Conservation (phyloP, 495 filamentous ascomycete species). For the Xylona heveae region DNA sequence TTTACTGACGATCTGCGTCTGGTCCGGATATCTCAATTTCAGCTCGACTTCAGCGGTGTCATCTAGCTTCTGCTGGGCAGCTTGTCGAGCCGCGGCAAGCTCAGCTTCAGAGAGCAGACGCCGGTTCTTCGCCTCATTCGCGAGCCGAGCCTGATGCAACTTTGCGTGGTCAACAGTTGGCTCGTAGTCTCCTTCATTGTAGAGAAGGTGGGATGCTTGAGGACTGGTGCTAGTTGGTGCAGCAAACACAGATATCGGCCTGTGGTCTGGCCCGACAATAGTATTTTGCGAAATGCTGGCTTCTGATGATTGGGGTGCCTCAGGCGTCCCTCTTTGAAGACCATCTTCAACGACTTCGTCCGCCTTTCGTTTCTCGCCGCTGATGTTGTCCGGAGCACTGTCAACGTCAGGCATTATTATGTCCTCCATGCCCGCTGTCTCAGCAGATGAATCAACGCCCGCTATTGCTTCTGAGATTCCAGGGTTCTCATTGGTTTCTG, state of each 20-base stretch:
- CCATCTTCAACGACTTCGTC: too few species aligned
- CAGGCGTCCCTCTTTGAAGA: too few species aligned
- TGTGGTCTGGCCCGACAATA: constrained; percentile 15
- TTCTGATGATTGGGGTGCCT: constrained; percentile 7
- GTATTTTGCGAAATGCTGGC: too few species aligned
- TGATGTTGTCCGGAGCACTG: constrained; percentile 9
- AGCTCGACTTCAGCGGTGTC: constrained; percentile 47
- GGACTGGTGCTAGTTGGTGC: constrained; percentile 52
- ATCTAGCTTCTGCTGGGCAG: constrained; percentile 36
- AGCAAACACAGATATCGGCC: constrained; percentile 48
- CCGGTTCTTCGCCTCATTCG: constrained; percentile 36
- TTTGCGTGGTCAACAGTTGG: constrained; percentile 75
- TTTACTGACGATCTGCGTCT: constrained; percentile 41
- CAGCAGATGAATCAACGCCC: constrained; percentile 5
- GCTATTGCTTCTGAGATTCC: constrained; percentile 4
- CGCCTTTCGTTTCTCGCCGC: too few species aligned
- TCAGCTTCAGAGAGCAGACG: constrained; percentile 50
- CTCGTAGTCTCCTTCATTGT: constrained; percentile 55
- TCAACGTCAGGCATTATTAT: background rate
- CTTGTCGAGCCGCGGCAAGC: constrained; percentile 31
- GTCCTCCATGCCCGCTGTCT: constrained; percentile 7
- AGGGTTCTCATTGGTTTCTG: too few species aligned
- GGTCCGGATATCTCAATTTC: constrained; percentile 74
- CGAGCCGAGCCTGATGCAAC: constrained; percentile 53
- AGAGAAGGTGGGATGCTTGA: constrained; percentile 34